phyloP scores from a whole-genome alignment of 2,329 filamentous ascomycete species.

The Colletotrichum zoysiae region DNA sequence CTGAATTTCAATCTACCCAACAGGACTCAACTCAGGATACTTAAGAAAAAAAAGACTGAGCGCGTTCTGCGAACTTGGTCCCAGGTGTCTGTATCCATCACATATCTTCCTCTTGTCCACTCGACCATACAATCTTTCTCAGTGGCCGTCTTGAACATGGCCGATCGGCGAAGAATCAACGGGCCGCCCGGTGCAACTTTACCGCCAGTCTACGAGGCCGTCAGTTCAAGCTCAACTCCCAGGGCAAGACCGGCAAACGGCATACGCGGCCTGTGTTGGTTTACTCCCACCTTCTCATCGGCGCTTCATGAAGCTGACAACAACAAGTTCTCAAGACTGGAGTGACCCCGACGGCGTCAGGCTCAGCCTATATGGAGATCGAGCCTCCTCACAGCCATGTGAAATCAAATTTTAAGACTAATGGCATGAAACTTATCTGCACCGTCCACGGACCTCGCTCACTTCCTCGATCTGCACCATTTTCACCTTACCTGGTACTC shows the following conservation, averaged over 20 bases:
- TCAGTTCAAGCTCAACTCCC: conserved; percentile 53
- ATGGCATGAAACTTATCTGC: conserved; percentile 90
- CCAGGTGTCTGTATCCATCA: background rate
- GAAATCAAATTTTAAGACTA: conserved; percentile 58
- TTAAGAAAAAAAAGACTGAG: background rate
- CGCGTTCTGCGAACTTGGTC: background rate
- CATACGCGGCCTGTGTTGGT: conserved; percentile 87
- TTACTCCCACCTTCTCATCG: background rate
- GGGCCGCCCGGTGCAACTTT: conserved; percentile 83
- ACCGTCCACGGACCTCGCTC: conserved; percentile 94
- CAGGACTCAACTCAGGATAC: background rate
- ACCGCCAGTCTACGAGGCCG: conserved; percentile 76
- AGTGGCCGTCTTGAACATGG: conserved; percentile 62
- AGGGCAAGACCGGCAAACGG: conserved; percentile 74
- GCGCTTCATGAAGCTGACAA: conserved; percentile 13
- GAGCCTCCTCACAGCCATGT: conserved; percentile 59
- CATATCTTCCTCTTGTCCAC: conserved; percentile 1
- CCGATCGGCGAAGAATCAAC: conserved; percentile 91
- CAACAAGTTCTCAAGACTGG: conserved; percentile 86
- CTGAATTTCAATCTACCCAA: background rate
- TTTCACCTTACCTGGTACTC: conserved; percentile 91
- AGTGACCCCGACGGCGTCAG: conserved; percentile 91
- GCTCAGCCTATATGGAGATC: conserved; percentile 87
- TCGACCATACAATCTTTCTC: background rate
- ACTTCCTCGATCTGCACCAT: conserved; percentile 88